Percentiles rank a stretch among this genome's conserved stretches.
These are phyloP conservation scores for Alternaria sp. DNA, from an alignment of 2,329 filamentous ascomycete species.

Conservation along the genomic window DNA sequence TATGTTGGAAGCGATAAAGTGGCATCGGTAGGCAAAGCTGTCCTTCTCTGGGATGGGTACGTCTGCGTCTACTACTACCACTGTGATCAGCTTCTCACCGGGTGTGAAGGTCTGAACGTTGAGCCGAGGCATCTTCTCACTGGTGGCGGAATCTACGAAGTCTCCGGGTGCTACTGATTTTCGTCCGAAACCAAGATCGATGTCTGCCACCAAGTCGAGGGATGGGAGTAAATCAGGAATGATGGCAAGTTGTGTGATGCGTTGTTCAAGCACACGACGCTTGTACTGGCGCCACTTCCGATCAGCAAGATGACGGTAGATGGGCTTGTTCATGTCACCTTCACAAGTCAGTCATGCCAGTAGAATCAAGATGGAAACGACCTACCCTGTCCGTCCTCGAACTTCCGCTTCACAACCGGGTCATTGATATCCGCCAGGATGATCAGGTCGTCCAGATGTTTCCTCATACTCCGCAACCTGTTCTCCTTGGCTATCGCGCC, in stretches of 20 bases:
- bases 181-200: slow-evolving; percentile 80
- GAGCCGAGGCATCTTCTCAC: slow-evolving; percentile 76
- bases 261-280: slow-evolving; percentile 80
- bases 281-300: slow-evolving; percentile 87
- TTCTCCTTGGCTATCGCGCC: slow-evolving; percentile 72
- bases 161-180: slow-evolving; percentile 77
- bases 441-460: slow-evolving; percentile 80
- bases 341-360: slow-evolving; percentile 20
- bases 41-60: slow-evolving; percentile 81
- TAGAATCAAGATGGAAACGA: slow-evolving; percentile 11
- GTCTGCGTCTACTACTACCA: slow-evolving; percentile 89
- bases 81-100: slow-evolving; percentile 80
- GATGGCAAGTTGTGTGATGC: slow-evolving; percentile 84
- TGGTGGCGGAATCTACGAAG: slow-evolving; percentile 76
- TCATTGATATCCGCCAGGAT: slow-evolving; percentile 94
- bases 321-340: slow-evolving; percentile 96
- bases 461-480: slow-evolving; percentile 73
- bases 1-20: slow-evolving; percentile 83
- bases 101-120: slow-evolving; percentile 85
- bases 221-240: slow-evolving; percentile 86
- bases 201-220: slow-evolving; percentile 79
- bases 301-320: slow-evolving; percentile 90
- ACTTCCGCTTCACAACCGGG: slow-evolving; percentile 88
- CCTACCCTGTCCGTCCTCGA: slow-evolving; percentile 89
- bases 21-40: slow-evolving; percentile 80